Base-by-base conservation (phyloP, 108 stramenopile genomes). In the Discostella pseudostelligera region DNA sequence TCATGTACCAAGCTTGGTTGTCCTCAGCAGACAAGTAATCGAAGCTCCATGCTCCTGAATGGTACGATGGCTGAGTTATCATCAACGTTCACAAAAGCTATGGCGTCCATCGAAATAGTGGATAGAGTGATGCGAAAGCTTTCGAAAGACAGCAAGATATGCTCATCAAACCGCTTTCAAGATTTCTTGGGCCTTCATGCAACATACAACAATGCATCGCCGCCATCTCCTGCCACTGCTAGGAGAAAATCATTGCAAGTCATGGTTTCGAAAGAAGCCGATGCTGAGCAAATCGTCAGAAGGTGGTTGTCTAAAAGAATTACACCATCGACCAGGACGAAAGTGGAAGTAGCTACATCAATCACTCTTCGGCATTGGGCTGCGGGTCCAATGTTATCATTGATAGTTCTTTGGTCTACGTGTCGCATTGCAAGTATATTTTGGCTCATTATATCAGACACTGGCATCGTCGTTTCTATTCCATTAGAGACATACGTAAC, bases 121-220 rank as follows among this genome's bases (percentile, higher is more conserved):
- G 67, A 76, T 26, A 48, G 50, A 35, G 67, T 51, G 46, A 76
- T 76, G 32, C 63, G 57, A 46, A 69, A 62, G 14, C 62, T 76
- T 17, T 76, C 75, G 14, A 69, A 67, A 59, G 46, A 76, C 46
- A 26, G 57, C 13, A 35, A 25, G n/a, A 36, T 76, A 29, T 69
- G 75, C 40, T 58, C 62, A 1, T 76, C 75, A 20, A 16, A n/a
- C 5, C 48, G 36, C 14, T 76, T 76, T 51, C 75, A 69, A 59
- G 32, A 69, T 16, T 76, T 76, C 35, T 47, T 76, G 9, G 47
- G 61, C 44, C 70, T 70, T 19, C 21, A 45, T 62, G 21, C 50
- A 14, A 51, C 50, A 51, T 8, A 43, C 9, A 3, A 43, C 9
- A 43, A 43, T 32, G 21, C 46, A 21, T 54, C 53, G 16, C 26